Conservation (phyloP, 2,329 filamentous ascomycete species). For the Stagonosporopsis vannaccii region DNA sequence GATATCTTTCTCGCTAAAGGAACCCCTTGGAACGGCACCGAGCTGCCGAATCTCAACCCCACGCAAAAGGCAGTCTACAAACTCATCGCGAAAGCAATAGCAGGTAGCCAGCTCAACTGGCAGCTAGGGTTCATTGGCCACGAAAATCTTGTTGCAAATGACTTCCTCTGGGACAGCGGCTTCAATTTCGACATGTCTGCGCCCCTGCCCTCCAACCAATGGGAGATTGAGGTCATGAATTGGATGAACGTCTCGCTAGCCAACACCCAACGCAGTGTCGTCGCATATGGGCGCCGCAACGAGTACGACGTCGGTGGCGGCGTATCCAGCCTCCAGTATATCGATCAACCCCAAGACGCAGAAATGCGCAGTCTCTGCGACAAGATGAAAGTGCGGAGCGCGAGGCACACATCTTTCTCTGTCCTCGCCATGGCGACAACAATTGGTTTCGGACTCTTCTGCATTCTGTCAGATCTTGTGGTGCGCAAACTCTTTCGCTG, state of each 20-base stretch:
- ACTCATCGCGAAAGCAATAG: not conserved
- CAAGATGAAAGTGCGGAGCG: not conserved
- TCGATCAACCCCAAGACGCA: not conserved
- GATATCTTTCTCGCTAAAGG: not conserved
- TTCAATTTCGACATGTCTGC: conserved; percentile 6
- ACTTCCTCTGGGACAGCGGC: conserved; percentile 10
- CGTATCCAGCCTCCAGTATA: not conserved
- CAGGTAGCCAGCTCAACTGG: not conserved
- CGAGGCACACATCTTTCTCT: not conserved
- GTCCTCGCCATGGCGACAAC: not conserved
- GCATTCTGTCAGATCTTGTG: not conserved
- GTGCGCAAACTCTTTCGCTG: not conserved
- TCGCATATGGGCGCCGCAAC: not conserved
- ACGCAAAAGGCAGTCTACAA: not conserved
- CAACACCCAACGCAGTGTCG: not conserved
- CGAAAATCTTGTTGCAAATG: conserved; percentile 9
- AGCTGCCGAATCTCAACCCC: not conserved
- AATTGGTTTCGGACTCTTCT: not conserved
- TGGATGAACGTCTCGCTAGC: conserved; percentile 11
- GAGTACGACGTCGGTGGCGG: not conserved
- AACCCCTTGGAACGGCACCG: not conserved
- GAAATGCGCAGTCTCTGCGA: not conserved
- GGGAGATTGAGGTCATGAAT: conserved; percentile 9
- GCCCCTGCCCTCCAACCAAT: conserved; percentile 7
- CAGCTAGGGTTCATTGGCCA: not conserved